A percentile compares a stretch with the other conserved stretches of the same genome.
Evolutionary conservation across 495 filamentous ascomycete genomes (phyloP).

Genomic region (Talaromyces stipitatus): DNA sequence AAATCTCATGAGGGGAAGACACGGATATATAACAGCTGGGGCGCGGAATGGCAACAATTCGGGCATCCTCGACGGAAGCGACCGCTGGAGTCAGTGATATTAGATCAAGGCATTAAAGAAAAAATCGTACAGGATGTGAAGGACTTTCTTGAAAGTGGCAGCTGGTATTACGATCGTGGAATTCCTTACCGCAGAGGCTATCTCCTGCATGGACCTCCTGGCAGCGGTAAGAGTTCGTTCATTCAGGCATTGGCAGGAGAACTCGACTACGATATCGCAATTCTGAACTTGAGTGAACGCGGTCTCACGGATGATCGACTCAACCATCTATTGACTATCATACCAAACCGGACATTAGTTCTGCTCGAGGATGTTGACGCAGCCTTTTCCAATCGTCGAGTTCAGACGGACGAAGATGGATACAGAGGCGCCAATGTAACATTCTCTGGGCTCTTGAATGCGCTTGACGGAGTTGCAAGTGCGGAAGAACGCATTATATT

Average conservation of each 20-base stretch:
- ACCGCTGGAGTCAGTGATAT: slow-evolving; percentile 77
- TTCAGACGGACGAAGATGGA: slow-evolving; percentile 68
- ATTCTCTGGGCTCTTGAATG: slow-evolving; percentile 89
- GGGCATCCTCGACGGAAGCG: slow-evolving; percentile 83
- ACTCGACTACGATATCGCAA: slow-evolving; percentile 88
- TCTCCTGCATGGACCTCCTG: slow-evolving; percentile 87
- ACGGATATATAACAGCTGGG: slow-evolving; percentile 76
- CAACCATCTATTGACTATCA: slow-evolving; percentile 78
- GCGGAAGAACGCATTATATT: slow-evolving; percentile 91
- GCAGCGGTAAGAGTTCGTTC: slow-evolving; percentile 93
- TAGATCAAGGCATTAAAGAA: slow-evolving; percentile 82
- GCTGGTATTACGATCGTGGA: slow-evolving; percentile 91
- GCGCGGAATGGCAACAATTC: slow-evolving; percentile 76
- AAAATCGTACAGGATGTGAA: slow-evolving; percentile 75
- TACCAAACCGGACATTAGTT: slow-evolving; percentile 78
- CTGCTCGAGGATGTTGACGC: slow-evolving; percentile 93
- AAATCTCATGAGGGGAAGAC: slow-evolving; percentile 87
- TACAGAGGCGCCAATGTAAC: slow-evolving; percentile 89
- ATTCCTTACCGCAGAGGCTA: slow-evolving; percentile 94
- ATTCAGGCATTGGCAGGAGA: slow-evolving; percentile 91
- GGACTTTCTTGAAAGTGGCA: slow-evolving; percentile 68
- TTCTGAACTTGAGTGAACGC: slow-evolving; percentile 87
- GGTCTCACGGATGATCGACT: slow-evolving; percentile 91
- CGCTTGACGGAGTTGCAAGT: slow-evolving; percentile 90
- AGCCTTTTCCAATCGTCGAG: slow-evolving; percentile 73